A percentile compares a stretch with the other conserved stretches of the same genome.
Evolutionary conservation across 148 eudicot genomes (phyloP).

Genomic region (Selenicereus undatus): DNA sequence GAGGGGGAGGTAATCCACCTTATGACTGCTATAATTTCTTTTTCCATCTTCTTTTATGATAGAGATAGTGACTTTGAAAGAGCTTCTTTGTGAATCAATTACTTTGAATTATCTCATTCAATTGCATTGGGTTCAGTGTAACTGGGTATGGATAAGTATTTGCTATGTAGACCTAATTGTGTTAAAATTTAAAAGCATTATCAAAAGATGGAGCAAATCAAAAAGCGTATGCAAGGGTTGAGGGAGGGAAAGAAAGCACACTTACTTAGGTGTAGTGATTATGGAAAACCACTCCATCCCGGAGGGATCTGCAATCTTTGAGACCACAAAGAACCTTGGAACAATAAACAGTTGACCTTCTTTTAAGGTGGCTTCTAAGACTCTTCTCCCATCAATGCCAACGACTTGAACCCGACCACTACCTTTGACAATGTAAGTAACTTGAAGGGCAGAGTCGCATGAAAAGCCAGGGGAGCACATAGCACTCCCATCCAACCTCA

Average conservation of each 20-base stretch:
- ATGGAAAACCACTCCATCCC: slow-evolving; percentile 88
- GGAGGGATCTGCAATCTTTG: slow-evolving; percentile 52
- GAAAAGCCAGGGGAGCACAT: slow-evolving; percentile 75
- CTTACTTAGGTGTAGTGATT: slow-evolving; percentile 66
- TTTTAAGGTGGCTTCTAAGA: slow-evolving; percentile 48
- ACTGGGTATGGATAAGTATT: background rate
- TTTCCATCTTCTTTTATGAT: too few relatives aligned
- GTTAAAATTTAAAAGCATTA: too few relatives aligned
- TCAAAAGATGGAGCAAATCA: background rate
- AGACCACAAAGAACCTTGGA: slow-evolving; percentile 63
- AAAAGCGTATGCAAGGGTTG: background rate
- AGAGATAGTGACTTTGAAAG: too few relatives aligned
- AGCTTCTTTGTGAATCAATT: too few relatives aligned
- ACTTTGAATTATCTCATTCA: too few relatives aligned
- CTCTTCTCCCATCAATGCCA: slow-evolving; percentile 58
- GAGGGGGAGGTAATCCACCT: too few relatives aligned
- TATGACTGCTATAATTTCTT: too few relatives aligned
- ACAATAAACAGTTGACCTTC: slow-evolving; percentile 61
- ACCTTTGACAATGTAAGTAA: slow-evolving; percentile 60
- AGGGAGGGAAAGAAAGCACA: background rate
- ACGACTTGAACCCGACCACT: slow-evolving; percentile 70
- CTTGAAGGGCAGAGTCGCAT: slow-evolving; percentile 67
- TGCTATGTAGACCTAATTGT: too few relatives aligned
- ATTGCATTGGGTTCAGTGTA: too few relatives aligned
- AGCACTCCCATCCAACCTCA: slow-evolving; percentile 48